These are phyloP conservation scores for Allium sativum DNA, from an alignment of 106 monocot species.

Conservation along the genomic window DNA sequence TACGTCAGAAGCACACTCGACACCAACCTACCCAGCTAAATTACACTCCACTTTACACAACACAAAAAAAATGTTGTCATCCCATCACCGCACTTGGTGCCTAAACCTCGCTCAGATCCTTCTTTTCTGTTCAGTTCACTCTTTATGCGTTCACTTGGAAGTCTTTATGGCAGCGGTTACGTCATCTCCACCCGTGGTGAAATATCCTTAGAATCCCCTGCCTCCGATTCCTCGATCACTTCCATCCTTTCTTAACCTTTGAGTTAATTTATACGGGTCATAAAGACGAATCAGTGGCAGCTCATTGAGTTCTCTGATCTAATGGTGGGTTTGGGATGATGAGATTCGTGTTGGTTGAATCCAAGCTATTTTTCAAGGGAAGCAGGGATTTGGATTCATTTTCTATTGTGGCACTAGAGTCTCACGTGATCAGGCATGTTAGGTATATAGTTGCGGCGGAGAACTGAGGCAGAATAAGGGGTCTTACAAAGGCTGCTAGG, in stretches of 20 bases:
- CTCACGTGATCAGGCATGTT: constrained; percentile 37
- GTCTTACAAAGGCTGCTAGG: constrained; percentile 62
- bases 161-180: constrained; percentile 36
- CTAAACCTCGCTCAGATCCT: constrained; percentile 34
- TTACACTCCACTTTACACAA: no score
- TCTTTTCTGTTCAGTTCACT: constrained; percentile 61
- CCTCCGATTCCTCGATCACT: constrained; percentile 52
- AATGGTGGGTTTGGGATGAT: constrained; percentile 38
- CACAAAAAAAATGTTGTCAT: no score
- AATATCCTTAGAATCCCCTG: constrained; percentile 32
- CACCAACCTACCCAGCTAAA: no score
- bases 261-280: constrained; percentile 57
- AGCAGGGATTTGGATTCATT: constrained; percentile 27
- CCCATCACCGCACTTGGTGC: constrained; percentile 2
- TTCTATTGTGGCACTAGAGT: constrained; percentile 45
- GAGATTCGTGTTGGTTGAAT: constrained; percentile 23
- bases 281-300: constrained; percentile 61
- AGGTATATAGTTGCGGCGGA: constrained; percentile 54
- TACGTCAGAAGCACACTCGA: no score
- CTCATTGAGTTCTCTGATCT: constrained; percentile 42
- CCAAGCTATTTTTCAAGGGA: constrained; percentile 26
- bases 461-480: constrained; percentile 53
- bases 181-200: constrained; percentile 74
- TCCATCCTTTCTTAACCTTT: constrained; percentile 44
- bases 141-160: constrained; percentile 65